A percentile compares a stretch with the other conserved stretches of the same genome.
phyloP scores from a whole-genome alignment of 73 alveolate genomes.

The Paraurostyla sp. region DNA sequence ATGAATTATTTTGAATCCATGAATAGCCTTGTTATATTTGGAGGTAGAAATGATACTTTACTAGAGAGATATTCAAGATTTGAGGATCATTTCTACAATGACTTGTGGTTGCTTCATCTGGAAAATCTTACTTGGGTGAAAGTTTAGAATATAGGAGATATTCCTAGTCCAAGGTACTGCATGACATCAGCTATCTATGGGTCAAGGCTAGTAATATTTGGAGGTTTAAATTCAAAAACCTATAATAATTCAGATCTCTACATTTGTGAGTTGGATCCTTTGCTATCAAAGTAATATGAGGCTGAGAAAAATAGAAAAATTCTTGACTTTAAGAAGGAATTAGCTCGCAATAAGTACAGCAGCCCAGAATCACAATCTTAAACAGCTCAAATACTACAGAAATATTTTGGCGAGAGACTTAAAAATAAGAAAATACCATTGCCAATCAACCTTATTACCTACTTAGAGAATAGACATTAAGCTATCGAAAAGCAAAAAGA shows the following conservation, averaged over 20 bases:
- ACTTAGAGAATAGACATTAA: conserved; percentile 40
- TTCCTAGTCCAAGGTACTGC: conserved; percentile 46
- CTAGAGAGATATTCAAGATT: neutral
- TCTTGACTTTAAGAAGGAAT: conserved; percentile 15
- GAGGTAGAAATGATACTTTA: conserved; percentile 72
- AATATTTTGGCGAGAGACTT: conserved; percentile 35
- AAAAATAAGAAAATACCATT: conserved; percentile 16
- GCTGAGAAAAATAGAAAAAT: conserved; percentile 48
- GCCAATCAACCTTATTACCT: conserved; percentile 26
- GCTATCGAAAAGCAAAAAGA: conserved; percentile 8
- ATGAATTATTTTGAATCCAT: conserved; percentile 59
- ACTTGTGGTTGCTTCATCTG: conserved; percentile 62
- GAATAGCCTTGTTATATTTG: conserved; percentile 67
- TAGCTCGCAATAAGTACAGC: conserved; percentile 2
- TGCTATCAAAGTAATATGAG: conserved; percentile 38
- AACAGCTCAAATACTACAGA: conserved; percentile 39
- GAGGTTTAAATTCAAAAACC: conserved; percentile 31
- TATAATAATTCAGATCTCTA: conserved; percentile 42
- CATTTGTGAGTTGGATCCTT: conserved; percentile 54
- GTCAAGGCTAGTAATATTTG: conserved; percentile 46
- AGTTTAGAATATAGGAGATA: conserved; percentile 21
- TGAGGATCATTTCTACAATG: conserved; percentile 47
- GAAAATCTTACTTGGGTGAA: conserved; percentile 42
- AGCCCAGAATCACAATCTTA: conserved; percentile 22
- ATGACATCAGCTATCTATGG: conserved; percentile 52